Evolutionary conservation across 148 eudicot genomes (phyloP).

Genomic region (Silene conica): DNA sequence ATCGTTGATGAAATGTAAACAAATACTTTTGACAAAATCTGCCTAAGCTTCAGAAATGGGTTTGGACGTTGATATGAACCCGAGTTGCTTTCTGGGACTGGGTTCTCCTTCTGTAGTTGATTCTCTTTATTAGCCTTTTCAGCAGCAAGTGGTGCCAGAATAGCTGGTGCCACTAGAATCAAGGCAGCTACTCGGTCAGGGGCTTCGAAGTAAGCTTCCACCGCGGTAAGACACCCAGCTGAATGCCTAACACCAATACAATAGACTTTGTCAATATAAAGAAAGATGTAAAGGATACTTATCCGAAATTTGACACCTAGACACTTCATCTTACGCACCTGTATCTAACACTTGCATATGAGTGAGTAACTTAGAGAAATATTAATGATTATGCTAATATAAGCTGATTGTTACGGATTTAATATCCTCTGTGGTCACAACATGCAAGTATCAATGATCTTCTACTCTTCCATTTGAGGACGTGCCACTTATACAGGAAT

Average conservation of each 20-base stretch:
- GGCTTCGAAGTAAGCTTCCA: constrained; percentile 81
- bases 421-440: neutral
- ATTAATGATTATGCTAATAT: neutral
- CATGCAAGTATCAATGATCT: neutral
- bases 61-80: constrained; percentile 32
- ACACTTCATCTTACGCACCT: neutral
- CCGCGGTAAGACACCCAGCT: constrained; percentile 82
- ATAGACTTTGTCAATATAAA: neutral
- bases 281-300: neutral
- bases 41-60: constrained; percentile 38
- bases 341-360: neutral
- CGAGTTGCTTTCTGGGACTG: constrained; percentile 36
- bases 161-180: constrained; percentile 92
- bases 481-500: neutral
- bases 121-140: constrained; percentile 33
- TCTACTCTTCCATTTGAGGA: neutral
- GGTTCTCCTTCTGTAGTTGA: constrained; percentile 28
- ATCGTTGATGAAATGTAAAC: constrained; percentile 35
- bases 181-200: constrained; percentile 86
- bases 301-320: neutral
- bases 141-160: constrained; percentile 51
- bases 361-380: neutral
- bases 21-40: constrained; percentile 38
- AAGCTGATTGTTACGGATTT: neutral
- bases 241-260: constrained; percentile 62